Percentiles rank a stretch among this genome's conserved stretches.
Conservation (phyloP, 805 yeast species). For the Starmerella gropengiesseri region DNA sequence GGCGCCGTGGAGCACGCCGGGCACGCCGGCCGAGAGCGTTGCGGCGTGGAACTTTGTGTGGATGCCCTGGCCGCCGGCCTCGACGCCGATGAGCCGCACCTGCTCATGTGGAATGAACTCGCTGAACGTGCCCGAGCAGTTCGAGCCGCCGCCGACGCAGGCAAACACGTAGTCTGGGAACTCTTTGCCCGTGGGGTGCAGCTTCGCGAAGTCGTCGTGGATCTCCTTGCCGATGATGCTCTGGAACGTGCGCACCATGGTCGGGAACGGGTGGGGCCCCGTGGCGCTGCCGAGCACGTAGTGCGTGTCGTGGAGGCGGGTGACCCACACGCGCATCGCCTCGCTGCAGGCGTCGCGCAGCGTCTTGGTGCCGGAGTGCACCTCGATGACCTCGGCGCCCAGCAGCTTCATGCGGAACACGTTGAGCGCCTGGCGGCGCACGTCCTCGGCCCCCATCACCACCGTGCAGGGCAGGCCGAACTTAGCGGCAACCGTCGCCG, state of each 20-base stretch:
- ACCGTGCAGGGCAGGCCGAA: conserved; percentile 88
- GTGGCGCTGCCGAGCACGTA: conserved; percentile 96
- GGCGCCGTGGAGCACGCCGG: conserved; percentile 98
- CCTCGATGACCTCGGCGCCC: conserved; percentile 93
- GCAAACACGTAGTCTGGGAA: conserved; percentile 93
- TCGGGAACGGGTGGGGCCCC: conserved; percentile 99
- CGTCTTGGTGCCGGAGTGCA: conserved; percentile 88
- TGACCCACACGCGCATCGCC: conserved; percentile 93
- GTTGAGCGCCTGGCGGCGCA: conserved; percentile 93
- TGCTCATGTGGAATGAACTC: conserved; percentile 76
- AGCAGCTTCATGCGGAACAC: conserved; percentile 94
- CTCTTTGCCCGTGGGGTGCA: conserved; percentile 53
- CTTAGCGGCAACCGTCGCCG: conserved; percentile 42
- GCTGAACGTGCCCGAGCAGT: conserved; percentile 89
- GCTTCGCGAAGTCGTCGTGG: conserved; percentile 71
- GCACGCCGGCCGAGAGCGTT: conserved; percentile 84
- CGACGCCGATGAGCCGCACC: conserved; percentile 83
- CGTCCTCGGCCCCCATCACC: conserved; percentile 99
- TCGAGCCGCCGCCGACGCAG: conserved; percentile 99
- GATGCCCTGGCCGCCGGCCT: conserved; percentile 97
- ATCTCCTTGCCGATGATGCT: conserved; percentile 93
- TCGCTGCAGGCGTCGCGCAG: conserved; percentile 96
- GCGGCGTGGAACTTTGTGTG: conserved; percentile 88
- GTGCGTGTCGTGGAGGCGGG: conserved; percentile 75
- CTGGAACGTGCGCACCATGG: conserved; percentile 96